Evolutionary conservation across 352 stramenopile species (phyloP), one percentile per base, ranked within the genome.

Genomic region (Phytophthora multivora): DNA sequence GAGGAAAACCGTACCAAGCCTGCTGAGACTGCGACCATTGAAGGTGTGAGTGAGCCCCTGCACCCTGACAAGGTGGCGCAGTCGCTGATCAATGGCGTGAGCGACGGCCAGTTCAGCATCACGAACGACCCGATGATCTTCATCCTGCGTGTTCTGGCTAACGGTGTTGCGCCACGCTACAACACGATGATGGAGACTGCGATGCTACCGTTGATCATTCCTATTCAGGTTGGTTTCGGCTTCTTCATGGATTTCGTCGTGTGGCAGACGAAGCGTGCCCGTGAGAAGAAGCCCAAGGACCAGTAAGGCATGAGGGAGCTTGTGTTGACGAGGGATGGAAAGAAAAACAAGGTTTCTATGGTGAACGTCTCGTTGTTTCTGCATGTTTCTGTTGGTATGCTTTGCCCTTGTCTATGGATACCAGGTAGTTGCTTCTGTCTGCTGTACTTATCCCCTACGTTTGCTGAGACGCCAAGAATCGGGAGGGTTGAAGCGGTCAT

Each of bases 401-500:
- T 3, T 18, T 53, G 23, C n/a, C 19, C 35, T 47, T n/a, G n/a
- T n/a, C n/a, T n/a, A n/a, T n/a, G n/a, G n/a, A n/a, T n/a, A n/a
- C n/a, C n/a, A n/a, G 28, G 4, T 33, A 33, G 8, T 12, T 33
- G 28, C 26, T 30, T 30, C 26, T 30, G 26, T 30, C 26, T 30
- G 26, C 26, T 30, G 7, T 30, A 9, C 16, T 69, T 91, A 99
- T 36, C 95, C 95, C 26, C 96, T 92, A 23, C 97, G 91, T 69
- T 97, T 98, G 59, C 91, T 98, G 39, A 99, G 85, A 49, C 97
- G 91, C 97, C 97, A 99, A 3, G 96, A 77, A 74, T 99, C 96
- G 19, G 96, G 95, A 5, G 96, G 96, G 76, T 99, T 99, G 83
- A 98, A 99, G 40, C 96, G 85, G 83, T 99, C 97, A 83, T 97